A percentile compares a stretch with the other conserved stretches of the same genome.
Evolutionary conservation across 1,284 basidiomycete genomes (phyloP).

Genomic region (Cutaneotrichosporon cutaneum): DNA sequence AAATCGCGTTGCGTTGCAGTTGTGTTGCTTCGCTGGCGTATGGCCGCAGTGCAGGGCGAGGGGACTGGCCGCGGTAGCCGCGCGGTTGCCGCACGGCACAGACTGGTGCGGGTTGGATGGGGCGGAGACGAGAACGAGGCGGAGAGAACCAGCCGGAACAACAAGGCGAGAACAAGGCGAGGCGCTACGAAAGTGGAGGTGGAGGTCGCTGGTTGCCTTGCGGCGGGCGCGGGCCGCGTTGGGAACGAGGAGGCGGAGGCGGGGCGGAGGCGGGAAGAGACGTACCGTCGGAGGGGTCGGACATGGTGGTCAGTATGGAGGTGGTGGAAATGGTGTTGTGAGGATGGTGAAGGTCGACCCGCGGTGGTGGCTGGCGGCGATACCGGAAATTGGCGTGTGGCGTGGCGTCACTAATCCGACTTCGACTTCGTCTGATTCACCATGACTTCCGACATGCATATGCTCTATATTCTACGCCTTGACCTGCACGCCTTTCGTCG

Average conservation of each 20-base stretch:
- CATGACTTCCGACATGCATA: background rate
- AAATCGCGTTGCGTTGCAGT: background rate
- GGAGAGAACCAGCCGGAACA: too few species aligned
- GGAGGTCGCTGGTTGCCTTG: background rate
- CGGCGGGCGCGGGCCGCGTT: background rate
- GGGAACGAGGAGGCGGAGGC: background rate
- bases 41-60: slow-evolving; percentile 3
- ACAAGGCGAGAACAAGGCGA: background rate
- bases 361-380: background rate
- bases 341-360: background rate
- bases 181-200: slow-evolving; percentile 5
- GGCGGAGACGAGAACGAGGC: background rate
- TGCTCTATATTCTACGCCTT: background rate
- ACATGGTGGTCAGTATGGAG: slow-evolving; percentile 33
- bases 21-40: background rate
- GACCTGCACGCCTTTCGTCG: background rate
- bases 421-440: background rate
- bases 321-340: background rate
- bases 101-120: background rate
- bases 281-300: slow-evolving; percentile 54
- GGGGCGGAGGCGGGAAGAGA: slow-evolving; percentile 19
- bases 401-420: background rate
- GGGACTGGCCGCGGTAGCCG: background rate
- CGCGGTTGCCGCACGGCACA: background rate
- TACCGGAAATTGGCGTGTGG: slow-evolving; percentile 7